Base-by-base conservation (phyloP, 2,329 filamentous ascomycete genomes). In the Hyphodiscus sp. region DNA sequence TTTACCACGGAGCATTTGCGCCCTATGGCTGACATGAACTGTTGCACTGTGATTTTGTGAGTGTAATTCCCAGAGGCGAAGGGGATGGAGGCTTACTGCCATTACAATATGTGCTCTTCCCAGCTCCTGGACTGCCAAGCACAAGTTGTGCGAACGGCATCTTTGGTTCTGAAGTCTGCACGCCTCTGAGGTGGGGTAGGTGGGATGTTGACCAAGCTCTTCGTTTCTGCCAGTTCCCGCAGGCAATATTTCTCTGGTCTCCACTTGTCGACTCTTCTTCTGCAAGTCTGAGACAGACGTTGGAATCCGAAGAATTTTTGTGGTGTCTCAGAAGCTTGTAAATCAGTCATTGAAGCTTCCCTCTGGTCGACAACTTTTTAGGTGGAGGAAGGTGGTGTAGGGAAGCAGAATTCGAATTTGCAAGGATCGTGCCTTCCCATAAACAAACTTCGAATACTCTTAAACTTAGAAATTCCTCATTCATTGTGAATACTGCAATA, bases 51-150 rank as follows among this genome's bases (percentile, higher is more conserved):
- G 47, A 44, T 23, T 38, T 49, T 45, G 20, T 61, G 47, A 61
- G 53, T 43, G 43, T 20, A 26, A 3, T 33, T 47, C 41, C 8
- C 8, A 26, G 23, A n/a, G n/a, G 20, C 7, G 10, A 19, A 30
- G 41, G 23, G 51, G 41, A 26, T 19, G 15, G 19, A 47, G 41
- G 67, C 82, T 70, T 71, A 86, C 83, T 96, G 68, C 94, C 94
- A 83, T 97, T 90, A 76, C 92, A 97, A 70, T 96, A 96, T 8
- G 94, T 99, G 60, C 91, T 96, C 75, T 99, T 99, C 57, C 94
- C 94, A 29, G 91, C 85, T 65, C 94, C 94, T 7, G 94, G 94
- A 61, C 91, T 92, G n/a, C 94, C 94, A 64, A 96, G 84, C 41
- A 96, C 84, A 44, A 96, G 83, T 74, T 69, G 67, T 59, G 67